phyloP scores from a whole-genome alignment of 169 alveolate species.

The Cryptosporidium felis region DNA sequence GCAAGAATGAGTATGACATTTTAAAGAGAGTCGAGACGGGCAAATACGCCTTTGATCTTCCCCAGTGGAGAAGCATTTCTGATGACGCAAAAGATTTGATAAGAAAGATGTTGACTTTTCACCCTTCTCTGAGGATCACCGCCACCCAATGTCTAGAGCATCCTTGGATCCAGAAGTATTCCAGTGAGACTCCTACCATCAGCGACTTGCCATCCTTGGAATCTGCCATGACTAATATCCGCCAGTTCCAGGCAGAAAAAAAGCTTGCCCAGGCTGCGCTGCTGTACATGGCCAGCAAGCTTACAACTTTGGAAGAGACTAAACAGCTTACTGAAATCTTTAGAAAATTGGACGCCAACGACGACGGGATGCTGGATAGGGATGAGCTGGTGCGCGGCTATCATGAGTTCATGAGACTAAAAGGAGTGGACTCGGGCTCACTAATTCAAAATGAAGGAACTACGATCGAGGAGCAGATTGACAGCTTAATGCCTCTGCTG shows the following conservation, averaged over 20 bases:
- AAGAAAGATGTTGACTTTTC: conserved; percentile 83
- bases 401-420: conserved; percentile 81
- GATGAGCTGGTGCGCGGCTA: conserved; percentile 87
- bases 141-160: conserved; percentile 88
- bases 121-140: conserved; percentile 85
- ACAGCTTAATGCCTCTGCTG: conserved; percentile 82
- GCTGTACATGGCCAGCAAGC: conserved; percentile 89
- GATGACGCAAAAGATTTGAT: conserved; percentile 88
- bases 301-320: conserved; percentile 89
- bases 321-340: conserved; percentile 88
- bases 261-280: conserved; percentile 91
- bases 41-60: conserved; percentile 76
- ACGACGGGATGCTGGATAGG: conserved; percentile 87
- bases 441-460: conserved; percentile 75
- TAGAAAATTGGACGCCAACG: conserved; percentile 89
- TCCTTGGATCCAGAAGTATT: conserved; percentile 86
- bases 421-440: conserved; percentile 82
- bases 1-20: conserved; percentile 86
- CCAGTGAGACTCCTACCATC: conserved; percentile 56
- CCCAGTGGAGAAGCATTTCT: conserved; percentile 84
- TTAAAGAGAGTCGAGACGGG: conserved; percentile 88
- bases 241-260: conserved; percentile 86
- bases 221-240: conserved; percentile 80
- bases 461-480: conserved; percentile 86
- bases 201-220: conserved; percentile 69